Percentiles rank a stretch among this genome's conserved stretches.
Conservation (phyloP, 768 basidiomycete species). For the Agrocybe chaxingu region DNA sequence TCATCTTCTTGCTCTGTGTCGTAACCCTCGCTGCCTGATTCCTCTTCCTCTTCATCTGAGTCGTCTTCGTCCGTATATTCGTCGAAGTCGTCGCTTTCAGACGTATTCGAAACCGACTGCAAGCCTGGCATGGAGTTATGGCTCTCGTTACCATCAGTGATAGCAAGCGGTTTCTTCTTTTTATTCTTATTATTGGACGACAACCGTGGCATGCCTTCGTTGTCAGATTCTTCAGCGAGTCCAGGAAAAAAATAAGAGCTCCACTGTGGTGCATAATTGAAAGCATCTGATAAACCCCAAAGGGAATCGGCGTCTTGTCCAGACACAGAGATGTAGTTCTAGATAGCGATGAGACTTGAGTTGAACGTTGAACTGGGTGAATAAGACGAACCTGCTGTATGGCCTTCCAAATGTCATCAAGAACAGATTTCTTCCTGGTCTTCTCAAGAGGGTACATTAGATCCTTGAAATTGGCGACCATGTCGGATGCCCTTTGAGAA, state of each 20-base stretch:
- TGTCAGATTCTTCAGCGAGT: constrained; percentile 24
- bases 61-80: constrained; percentile 24
- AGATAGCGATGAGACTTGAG: not conserved
- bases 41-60: constrained; percentile 33
- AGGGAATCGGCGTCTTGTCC: constrained; percentile 58
- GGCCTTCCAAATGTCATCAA: constrained; percentile 62
- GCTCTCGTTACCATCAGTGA: constrained; percentile 44
- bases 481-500: constrained; percentile 55
- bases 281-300: constrained; percentile 57
- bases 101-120: constrained; percentile 62
- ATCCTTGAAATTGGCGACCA: constrained; percentile 49
- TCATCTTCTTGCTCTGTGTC: constrained; percentile 71
- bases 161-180: constrained; percentile 44
- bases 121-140: constrained; percentile 65
- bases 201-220: constrained; percentile 20
- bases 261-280: constrained; percentile 60
- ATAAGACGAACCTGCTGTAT: constrained; percentile 51
- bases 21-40: constrained; percentile 38
- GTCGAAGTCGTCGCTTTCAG: constrained; percentile 42
- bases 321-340: constrained; percentile 59
- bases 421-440: constrained; percentile 43
- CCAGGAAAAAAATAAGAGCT: constrained; percentile 35
- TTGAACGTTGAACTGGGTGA: not conserved
- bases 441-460: constrained; percentile 56
- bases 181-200: constrained; percentile 21